Conservation (phyloP, 768 basidiomycete species). For the Lenzites betulinus region DNA sequence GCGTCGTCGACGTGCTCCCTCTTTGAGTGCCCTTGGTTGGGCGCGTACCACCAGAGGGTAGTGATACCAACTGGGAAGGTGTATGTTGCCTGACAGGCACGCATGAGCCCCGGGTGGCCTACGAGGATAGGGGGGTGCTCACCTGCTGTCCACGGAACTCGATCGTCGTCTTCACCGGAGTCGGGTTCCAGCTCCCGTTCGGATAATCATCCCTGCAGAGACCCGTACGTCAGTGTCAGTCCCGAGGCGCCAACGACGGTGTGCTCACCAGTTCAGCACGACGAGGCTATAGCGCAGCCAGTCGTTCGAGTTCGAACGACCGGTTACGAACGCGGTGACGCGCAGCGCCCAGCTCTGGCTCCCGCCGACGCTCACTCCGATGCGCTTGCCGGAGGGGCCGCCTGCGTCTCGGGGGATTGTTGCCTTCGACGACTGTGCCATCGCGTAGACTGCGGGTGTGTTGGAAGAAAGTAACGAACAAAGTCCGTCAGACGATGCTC, state of each 20-base stretch:
- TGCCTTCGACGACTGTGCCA: constrained; percentile 77
- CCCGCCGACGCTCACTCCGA: constrained; percentile 65
- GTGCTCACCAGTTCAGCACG: constrained; percentile 61
- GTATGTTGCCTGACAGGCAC: constrained; percentile 52
- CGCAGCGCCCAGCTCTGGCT: constrained; percentile 55
- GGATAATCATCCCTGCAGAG: constrained; percentile 47
- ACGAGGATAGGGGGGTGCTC: constrained; percentile 8
- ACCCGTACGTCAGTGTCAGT: not conserved
- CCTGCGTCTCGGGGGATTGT: constrained; percentile 66
- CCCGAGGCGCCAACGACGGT: no score
- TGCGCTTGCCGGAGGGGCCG: constrained; percentile 69
- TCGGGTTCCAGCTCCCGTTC: constrained; percentile 55
- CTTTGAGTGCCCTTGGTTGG: constrained; percentile 15
- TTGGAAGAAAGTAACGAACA: no score
- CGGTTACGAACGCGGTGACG: constrained; percentile 69
- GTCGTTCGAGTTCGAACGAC: constrained; percentile 52
- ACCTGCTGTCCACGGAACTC: constrained; percentile 66
- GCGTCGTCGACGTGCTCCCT: not conserved
- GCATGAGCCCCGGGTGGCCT: no score
- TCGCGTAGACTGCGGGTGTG: constrained; percentile 64
- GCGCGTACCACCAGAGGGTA: constrained; percentile 53
- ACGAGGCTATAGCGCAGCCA: constrained; percentile 70
- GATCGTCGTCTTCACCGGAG: constrained; percentile 58
- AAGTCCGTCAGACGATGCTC: not conserved
- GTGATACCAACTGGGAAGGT: constrained; percentile 80